phyloP scores from a whole-genome alignment of 768 basidiomycete genomes.

The Russula abietina region DNA sequence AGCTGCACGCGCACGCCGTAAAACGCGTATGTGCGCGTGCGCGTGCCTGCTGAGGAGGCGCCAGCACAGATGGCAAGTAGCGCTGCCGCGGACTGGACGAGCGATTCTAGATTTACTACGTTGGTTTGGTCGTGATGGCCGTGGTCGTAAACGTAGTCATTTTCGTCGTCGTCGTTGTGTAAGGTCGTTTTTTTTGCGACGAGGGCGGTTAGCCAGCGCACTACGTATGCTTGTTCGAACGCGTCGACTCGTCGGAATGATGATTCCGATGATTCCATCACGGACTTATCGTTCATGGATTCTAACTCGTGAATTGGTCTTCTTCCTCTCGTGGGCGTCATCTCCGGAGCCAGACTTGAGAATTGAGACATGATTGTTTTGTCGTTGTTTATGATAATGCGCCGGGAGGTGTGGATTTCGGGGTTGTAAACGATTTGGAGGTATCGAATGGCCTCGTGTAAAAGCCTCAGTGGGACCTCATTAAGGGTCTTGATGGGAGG shows the following conservation, averaged over 20 bases:
- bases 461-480: conserved; percentile 4
- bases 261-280: conserved; percentile 27
- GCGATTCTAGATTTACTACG: conserved; percentile 28
- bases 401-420: conserved; percentile 52
- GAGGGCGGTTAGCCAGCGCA: conserved; percentile 70
- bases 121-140: neutral
- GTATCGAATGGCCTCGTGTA: conserved; percentile 44
- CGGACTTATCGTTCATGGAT: conserved; percentile 11
- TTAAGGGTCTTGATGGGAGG: conserved; percentile 16
- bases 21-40: conserved; percentile 52
- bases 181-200: conserved; percentile 30
- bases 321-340: neutral
- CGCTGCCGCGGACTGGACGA: conserved; percentile 52
- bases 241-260: conserved; percentile 48
- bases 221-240: conserved; percentile 64
- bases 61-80: conserved; percentile 62
- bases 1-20: conserved; percentile 40
- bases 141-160: neutral
- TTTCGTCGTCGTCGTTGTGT: neutral
- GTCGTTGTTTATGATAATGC: conserved; percentile 25
- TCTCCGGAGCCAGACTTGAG: neutral
- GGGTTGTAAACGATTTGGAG: conserved; percentile 55
- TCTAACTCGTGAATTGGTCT: neutral
- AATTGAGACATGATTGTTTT: neutral
- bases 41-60: conserved; percentile 52